Evolutionary conservation across 2,329 filamentous ascomycete genomes (phyloP).

Genomic region (Monilinia aucupariae): DNA sequence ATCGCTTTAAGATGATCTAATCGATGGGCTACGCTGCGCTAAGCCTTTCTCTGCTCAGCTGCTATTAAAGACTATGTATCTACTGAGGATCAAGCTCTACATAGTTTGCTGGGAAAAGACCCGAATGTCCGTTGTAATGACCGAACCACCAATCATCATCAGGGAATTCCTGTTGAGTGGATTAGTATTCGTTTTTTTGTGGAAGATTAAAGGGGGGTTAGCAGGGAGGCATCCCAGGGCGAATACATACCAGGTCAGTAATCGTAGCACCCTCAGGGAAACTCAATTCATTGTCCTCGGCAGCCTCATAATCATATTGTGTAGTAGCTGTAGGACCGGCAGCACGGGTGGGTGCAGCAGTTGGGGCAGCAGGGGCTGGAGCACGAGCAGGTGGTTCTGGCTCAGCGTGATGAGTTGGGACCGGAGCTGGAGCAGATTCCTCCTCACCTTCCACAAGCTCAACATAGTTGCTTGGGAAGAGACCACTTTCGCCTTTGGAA

Average conservation of each 20-base stretch:
- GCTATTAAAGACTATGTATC: neutral
- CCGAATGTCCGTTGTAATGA: constrained; percentile 69
- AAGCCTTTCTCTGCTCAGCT: neutral
- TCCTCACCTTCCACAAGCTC: constrained; percentile 67
- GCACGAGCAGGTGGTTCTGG: constrained; percentile 34
- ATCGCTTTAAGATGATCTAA: neutral
- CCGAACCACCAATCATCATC: constrained; percentile 97
- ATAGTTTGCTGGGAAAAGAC: constrained; percentile 77
- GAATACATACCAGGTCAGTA: constrained; percentile 61
- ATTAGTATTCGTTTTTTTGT: constrained; percentile 17
- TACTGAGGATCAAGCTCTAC: constrained; percentile 47
- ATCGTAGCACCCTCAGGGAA: constrained; percentile 88
- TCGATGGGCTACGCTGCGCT: neutral
- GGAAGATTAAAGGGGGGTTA: neutral
- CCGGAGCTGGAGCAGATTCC: constrained; percentile 32
- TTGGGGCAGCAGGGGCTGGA: constrained; percentile 39
- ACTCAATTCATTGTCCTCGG: constrained; percentile 81
- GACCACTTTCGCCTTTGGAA: constrained; percentile 70
- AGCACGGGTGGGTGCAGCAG: constrained; percentile 43
- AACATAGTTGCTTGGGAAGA: constrained; percentile 98
- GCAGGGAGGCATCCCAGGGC: neutral
- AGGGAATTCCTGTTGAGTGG: constrained; percentile 69
- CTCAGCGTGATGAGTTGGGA: constrained; percentile 31
- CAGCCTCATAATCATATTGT: constrained; percentile 92
- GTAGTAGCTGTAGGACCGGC: constrained; percentile 56